Base-by-base conservation (phyloP, 176 grass and related monocot genomes). In the Hsuehochloa calcarea region DNA sequence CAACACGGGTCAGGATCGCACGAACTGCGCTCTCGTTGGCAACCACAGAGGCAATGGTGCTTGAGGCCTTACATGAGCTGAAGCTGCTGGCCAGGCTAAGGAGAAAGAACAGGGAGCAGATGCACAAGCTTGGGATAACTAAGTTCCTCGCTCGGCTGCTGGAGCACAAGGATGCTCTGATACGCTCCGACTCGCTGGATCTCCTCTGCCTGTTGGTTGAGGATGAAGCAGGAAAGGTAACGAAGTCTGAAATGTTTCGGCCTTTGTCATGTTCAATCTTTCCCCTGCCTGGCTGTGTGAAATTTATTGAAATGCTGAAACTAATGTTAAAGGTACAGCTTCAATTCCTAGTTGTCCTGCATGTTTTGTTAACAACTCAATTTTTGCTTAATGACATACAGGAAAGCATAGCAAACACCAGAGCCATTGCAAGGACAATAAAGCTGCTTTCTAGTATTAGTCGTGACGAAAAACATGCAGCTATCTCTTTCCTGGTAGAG, bases 201-300 rank as follows among this genome's bases (percentile, higher is more conserved):
- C 88, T 99, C 37, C 83, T 99, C 46, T 52, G 80, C 59, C 44
- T 87, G 17, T 66, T 99, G 79, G 90, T 92, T 67, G 85, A 94
- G 78, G 93, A 96, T 65, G 88, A 94, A 55, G 72, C 89, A 8
- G 97, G 97, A 85, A 99, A 92, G 97, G 97, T 99, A 60, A 70
- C 60, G 13, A 37, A 25, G 29, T 74, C 19, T 35, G 41, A 65
- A 17, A 75, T 70, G 26, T 82, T 81, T 83, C 41, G 74, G n/a
- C 25, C 0, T 78, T 79, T 65, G 11, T 54, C 38, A 58, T 31
- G 22, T 75, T 70, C 35, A 20, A 11, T 82, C 5, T 78, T 77
- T 37, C 20, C n/a, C 17, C 17, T 62, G 70, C 22, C 10, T 46
- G 47, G 16, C 11, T 49, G 26, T 69, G 39, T n/a, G 31, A 38